Evolutionary conservation across 2,329 filamentous ascomycete species (phyloP).

Genomic region (Penicillium sp.): DNA sequence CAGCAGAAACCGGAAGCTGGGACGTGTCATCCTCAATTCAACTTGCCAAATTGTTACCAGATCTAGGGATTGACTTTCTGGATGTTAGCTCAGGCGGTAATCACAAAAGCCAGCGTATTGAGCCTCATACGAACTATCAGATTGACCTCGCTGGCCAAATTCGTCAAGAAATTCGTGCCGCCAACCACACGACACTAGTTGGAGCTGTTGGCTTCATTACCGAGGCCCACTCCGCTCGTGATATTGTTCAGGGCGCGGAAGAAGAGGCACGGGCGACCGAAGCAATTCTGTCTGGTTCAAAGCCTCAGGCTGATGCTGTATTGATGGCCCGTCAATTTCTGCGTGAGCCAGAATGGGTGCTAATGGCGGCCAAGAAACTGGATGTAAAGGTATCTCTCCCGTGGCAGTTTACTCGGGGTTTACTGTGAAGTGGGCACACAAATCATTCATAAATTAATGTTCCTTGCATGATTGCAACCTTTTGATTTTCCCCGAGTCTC

Average conservation of each 20-base stretch:
- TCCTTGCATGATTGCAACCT: neutral
- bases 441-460: neutral
- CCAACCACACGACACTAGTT: slow-evolving; percentile 44
- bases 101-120: slow-evolving; percentile 43
- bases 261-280: slow-evolving; percentile 28
- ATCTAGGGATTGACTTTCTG: slow-evolving; percentile 43
- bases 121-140: slow-evolving; percentile 49
- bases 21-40: slow-evolving; percentile 38
- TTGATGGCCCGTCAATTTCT: slow-evolving; percentile 55
- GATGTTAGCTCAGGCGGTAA: slow-evolving; percentile 48
- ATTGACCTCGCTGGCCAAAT: slow-evolving; percentile 48
- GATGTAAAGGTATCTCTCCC: slow-evolving; percentile 49
- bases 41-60: slow-evolving; percentile 41
- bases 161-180: slow-evolving; percentile 36
- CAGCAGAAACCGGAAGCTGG: slow-evolving; percentile 34
- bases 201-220: slow-evolving; percentile 55
- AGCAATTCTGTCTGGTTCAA: slow-evolving; percentile 22
- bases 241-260: slow-evolving; percentile 42
- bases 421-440: neutral
- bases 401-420: slow-evolving; percentile 42
- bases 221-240: slow-evolving; percentile 49
- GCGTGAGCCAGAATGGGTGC: slow-evolving; percentile 55
- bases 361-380: slow-evolving; percentile 50
- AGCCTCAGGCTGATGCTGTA: slow-evolving; percentile 46
- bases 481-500: neutral